These are phyloP conservation scores for Rhinocladiella similis DNA, from an alignment of 2,329 filamentous ascomycete species.

Conservation along the genomic window DNA sequence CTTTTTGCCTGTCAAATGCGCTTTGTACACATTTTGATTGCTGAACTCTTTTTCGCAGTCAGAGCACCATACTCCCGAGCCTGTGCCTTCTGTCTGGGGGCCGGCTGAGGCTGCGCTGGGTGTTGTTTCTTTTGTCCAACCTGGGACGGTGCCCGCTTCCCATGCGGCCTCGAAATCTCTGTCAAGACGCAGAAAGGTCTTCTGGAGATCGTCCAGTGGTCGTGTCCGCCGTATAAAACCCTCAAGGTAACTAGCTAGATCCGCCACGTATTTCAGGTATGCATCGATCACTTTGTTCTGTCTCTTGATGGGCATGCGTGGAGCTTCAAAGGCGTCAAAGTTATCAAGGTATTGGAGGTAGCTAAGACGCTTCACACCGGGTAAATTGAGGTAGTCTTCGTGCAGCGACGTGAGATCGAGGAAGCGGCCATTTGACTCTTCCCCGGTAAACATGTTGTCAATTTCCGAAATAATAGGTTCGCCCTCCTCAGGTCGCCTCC, in stretches of 20 bases:
- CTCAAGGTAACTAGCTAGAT: conserved; percentile 80
- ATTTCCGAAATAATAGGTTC: conserved; percentile 67
- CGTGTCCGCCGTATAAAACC: conserved; percentile 80
- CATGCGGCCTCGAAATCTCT: conserved; percentile 81
- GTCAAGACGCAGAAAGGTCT: conserved; percentile 73
- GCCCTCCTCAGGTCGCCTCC: conserved; percentile 64
- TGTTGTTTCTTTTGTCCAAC: conserved; percentile 67
- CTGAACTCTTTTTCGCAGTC: conserved; percentile 95
- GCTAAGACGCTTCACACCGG: conserved; percentile 77
- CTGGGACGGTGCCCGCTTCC: conserved; percentile 74
- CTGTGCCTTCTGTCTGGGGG: conserved; percentile 53
- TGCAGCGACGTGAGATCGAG: conserved; percentile 84
- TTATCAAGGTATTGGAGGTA: conserved; percentile 92
- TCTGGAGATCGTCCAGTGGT: conserved; percentile 82
- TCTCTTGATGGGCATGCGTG: conserved; percentile 71
- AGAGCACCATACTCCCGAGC: conserved; percentile 79
- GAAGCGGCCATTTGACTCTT: conserved; percentile 90
- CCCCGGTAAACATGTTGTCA: conserved; percentile 91
- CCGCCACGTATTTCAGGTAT: conserved; percentile 86
- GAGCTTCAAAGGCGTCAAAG: conserved; percentile 82
- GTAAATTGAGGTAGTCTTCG: conserved; percentile 87
- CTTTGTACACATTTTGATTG: conserved; percentile 91
- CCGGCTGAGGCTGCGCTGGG: conserved; percentile 40
- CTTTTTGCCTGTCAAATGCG: conserved; percentile 86
- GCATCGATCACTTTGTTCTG: conserved; percentile 85